Evolutionary conservation across 2,329 filamentous ascomycete species (phyloP).

Genomic region (Leptographium radiaticola): DNA sequence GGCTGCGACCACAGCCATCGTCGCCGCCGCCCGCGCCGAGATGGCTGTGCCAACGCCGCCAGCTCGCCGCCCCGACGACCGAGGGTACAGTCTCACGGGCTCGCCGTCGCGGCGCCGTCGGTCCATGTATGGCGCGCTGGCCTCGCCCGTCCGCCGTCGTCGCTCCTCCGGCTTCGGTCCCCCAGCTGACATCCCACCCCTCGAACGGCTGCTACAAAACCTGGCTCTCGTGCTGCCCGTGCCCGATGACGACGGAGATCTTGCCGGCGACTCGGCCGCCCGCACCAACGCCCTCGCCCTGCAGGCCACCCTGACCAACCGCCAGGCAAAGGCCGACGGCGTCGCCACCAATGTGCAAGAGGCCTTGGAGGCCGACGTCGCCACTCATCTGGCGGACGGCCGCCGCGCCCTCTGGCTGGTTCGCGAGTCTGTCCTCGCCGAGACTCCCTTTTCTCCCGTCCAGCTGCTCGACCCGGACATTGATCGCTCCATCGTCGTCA

Average conservation of each 20-base stretch:
- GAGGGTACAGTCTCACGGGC: slow-evolving; percentile 12
- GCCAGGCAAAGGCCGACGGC: slow-evolving; percentile 27
- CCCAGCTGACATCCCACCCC: slow-evolving; percentile 23
- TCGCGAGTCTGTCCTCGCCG: slow-evolving; percentile 37
- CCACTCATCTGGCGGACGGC: slow-evolving; percentile 31
- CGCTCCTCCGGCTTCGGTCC: slow-evolving; percentile 20
- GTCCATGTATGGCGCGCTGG: slow-evolving; percentile 6
- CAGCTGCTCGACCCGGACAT: slow-evolving; percentile 39
- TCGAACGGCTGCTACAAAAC: slow-evolving; percentile 34
- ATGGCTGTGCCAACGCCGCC: slow-evolving; percentile 18
- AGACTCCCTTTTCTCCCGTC: slow-evolving; percentile 35
- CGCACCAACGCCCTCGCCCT: slow-evolving; percentile 14
- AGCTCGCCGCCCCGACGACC: slow-evolving; percentile 4
- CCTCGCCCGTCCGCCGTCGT: slow-evolving; percentile 23
- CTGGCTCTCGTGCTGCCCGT: slow-evolving; percentile 31
- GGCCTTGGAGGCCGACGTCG: slow-evolving; percentile 31
- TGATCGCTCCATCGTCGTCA: slow-evolving; percentile 32
- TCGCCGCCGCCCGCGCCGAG: slow-evolving; percentile 31
- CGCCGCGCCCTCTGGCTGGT: slow-evolving; percentile 34
- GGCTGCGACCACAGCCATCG: slow-evolving; percentile 22
- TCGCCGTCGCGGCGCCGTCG: slow-evolving; percentile 22
- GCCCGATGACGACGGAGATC: slow-evolving; percentile 13
- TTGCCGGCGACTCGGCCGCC: background rate
- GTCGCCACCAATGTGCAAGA: slow-evolving; percentile 33
- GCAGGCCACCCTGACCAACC: slow-evolving; percentile 23